A percentile compares a stretch with the other conserved stretches of the same genome.
phyloP scores from a whole-genome alignment of 805 yeast species.

The Metschnikowia arizonensis region DNA sequence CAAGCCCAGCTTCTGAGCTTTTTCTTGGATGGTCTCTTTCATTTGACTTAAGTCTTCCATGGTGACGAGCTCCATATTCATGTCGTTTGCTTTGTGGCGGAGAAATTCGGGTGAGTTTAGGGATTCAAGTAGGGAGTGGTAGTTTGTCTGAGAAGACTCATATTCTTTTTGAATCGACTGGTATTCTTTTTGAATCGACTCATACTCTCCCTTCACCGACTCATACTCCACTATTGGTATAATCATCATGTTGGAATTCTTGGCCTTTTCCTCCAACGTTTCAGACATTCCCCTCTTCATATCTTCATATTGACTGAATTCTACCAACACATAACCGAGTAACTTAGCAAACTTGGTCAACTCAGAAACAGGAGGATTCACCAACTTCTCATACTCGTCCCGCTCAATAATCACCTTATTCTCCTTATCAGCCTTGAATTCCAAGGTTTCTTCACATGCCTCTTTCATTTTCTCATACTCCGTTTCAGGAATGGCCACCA shows the following conservation, averaged over 20 bases:
- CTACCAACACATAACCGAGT: constrained; percentile 7
- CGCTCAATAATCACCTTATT: constrained; percentile 8
- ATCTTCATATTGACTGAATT: constrained; percentile 5
- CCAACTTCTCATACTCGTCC: constrained; percentile 2
- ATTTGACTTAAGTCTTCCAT: constrained; percentile 13
- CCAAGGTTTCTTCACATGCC: constrained; percentile 8
- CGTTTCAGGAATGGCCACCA: constrained; percentile 10
- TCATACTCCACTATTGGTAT: constrained; percentile 9
- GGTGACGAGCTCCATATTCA: constrained; percentile 10
- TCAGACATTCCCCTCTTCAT: constrained; percentile 9
- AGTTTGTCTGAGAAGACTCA: not conserved
- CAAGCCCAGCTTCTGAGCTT: constrained; percentile 18
- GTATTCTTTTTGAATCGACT: no score
- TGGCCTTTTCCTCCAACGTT: constrained; percentile 12
- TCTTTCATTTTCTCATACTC: constrained; percentile 10
- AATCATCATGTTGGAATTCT: constrained; percentile 7
- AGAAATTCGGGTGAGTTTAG: constrained; percentile 5
- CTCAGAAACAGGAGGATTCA: constrained; percentile 7
- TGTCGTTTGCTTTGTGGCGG: constrained; percentile 6
- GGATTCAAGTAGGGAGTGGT: constrained; percentile 4
- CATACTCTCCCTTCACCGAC: no score
- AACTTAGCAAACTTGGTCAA: constrained; percentile 9
- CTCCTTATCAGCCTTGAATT: constrained; percentile 10
- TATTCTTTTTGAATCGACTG: no score
- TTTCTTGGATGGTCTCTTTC: constrained; percentile 14